These are phyloP conservation scores for Plasmodium gonderi DNA, from an alignment of 169 alveolate genomes.

Conservation along the genomic window DNA sequence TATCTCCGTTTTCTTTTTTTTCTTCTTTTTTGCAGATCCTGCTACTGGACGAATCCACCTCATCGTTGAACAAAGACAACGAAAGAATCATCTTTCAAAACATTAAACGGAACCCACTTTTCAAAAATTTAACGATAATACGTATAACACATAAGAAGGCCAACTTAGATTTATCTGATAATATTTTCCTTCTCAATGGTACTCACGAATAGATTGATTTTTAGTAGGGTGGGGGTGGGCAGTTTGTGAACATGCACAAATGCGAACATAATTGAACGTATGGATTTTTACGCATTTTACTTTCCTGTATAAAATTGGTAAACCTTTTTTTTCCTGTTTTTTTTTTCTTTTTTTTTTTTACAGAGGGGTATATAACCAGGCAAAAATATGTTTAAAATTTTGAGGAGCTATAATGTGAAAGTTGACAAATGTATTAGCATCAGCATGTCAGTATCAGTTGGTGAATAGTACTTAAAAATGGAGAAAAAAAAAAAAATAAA, in stretches of 20 bases:
- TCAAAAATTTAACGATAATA: constrained; percentile 39
- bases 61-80: constrained; percentile 85
- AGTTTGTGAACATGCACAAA: background rate
- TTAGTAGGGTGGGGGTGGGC: background rate
- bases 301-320: too few species aligned
- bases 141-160: constrained; percentile 59
- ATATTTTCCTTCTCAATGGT: constrained; percentile 58
- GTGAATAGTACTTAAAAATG: background rate
- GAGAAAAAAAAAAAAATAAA: background rate
- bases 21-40: constrained; percentile 68
- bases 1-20: background rate
- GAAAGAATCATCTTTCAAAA: constrained; percentile 74
- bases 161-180: constrained; percentile 38
- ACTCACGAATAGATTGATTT: background rate
- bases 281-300: too few species aligned
- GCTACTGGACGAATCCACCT: constrained; percentile 93
- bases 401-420: background rate
- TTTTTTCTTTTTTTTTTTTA: constrained; percentile 18
- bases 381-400: constrained; percentile 31
- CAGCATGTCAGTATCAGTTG: background rate
- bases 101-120: constrained; percentile 29
- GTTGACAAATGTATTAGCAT: background rate
- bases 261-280: background rate
- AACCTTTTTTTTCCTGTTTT: background rate
- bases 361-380: constrained; percentile 50